Evolutionary conservation across 768 basidiomycete species (phyloP), one percentile per base, ranked within the genome.

Genomic region (Tulasnella sp.): DNA sequence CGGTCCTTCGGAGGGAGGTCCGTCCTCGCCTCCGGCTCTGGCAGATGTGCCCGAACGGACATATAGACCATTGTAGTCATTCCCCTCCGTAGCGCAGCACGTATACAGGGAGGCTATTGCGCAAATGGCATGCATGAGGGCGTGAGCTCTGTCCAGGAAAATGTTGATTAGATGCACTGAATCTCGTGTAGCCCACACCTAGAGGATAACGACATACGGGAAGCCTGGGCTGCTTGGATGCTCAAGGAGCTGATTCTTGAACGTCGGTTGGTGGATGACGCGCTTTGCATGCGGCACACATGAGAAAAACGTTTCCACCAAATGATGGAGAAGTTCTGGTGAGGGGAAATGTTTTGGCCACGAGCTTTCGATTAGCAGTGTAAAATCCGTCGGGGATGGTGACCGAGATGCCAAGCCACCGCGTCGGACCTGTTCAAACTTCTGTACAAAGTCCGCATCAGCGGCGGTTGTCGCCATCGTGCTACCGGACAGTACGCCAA

Each of bases 71-170:
- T 48, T 29, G n/a, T n/a, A 11, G 7, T 48, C 47, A n/a, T 21
- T 21, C 5, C 27, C 21, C 7, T 48, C 47, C 7, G 29, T n/a
- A 10, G 41, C 30, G 32, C 5, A 10, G 8, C 59, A 10, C 13
- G 59, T 10, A 26, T 60, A 59, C 13, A 60, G 17, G 24, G 59
- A 61, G 13, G 59, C 59, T 15, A 60, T 41, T 9, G 59, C 56
- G 30, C 59, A 60, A 11, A 60, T 60, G 13, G 59, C 59, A 38
- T 60, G 59, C 26, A 60, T 21, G 27, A 60, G 24, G 4, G 24
- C 21, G 24, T 56, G 11, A 19, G 19, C 21, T n/a, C 47, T 48
- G n/a, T 23, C 27, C 19, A 29, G 11, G n/a, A 48, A n/a, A 48
- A 11, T 48, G 19, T 48, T 38, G 34, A n/a, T 48, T 48, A n/a